Base-by-base conservation (phyloP, 805 yeast genomes). In the Tetrapisispora namnaoensis region DNA sequence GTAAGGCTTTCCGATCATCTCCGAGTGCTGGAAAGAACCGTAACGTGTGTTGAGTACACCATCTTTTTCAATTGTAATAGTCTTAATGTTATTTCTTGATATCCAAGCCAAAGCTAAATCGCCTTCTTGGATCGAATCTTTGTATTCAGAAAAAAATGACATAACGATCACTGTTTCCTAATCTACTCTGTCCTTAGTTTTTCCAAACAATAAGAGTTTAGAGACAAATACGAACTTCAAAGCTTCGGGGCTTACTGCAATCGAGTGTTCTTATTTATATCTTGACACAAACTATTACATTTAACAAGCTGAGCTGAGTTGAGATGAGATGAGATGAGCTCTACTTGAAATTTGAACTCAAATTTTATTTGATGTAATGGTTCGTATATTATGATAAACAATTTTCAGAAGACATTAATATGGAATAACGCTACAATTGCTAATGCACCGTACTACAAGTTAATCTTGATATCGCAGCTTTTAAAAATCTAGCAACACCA, bases 31-130 rank as follows among this genome's bases (percentile, higher is more conserved):
- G 65, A 87, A 93, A 17, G 83, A 74, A 14, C 99, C 99, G 65
- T 82, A 93, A 51, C 96, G 72, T 9, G 98, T 90, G 62, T 89
- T 86, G 53, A 93, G 72, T 3, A 69, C 66, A 37, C 77, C 83
- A 6, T 82, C 88, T 18, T 69, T 59, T 37, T 73, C 73, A 17
- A 89, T 77, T 4, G 69, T 71, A 36, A 90, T 67, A 0, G 97
- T 95, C 61, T 86, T 88, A 54, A 88, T 76, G 53, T 80, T 78
- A 40, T 80, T 84, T 55, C 98, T 73, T 42, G 93, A 82, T 21
- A 93, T 77, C 77, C 90, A 93, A 0, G 86, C 89, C 13, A 93
- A 73, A 2, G 87, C 95, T 20, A 90, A 70, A 61, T 90, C 97
- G 5, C 93, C 95, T 54, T 85, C 95, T 56, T 82, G 83, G 41